Evolutionary conservation across 768 basidiomycete species (phyloP).

Genomic region (Mrakia frigida): DNA sequence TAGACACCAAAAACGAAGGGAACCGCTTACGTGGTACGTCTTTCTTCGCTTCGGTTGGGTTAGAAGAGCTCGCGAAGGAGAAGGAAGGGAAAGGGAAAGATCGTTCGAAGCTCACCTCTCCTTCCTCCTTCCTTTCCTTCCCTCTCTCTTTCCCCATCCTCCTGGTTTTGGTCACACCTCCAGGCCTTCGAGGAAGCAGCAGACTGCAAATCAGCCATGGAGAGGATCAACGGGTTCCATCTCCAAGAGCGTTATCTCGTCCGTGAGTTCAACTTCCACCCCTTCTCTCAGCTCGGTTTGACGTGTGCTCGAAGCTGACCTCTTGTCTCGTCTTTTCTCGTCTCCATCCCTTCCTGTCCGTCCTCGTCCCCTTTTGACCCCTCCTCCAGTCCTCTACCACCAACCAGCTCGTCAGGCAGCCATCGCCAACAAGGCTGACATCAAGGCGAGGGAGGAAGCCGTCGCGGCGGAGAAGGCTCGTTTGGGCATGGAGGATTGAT

Average conservation of each 20-base stretch:
- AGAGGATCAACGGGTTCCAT: constrained; percentile 32
- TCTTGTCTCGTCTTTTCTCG: too few species aligned
- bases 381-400: constrained; percentile 26
- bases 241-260: constrained; percentile 32
- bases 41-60: not conserved
- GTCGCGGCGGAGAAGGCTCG: constrained; percentile 32
- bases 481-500: constrained; percentile 29
- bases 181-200: constrained; percentile 30
- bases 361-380: not conserved
- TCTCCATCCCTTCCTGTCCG: not conserved
- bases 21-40: constrained; percentile 32
- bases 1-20: constrained; percentile 32
- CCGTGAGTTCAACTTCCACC: constrained; percentile 5
- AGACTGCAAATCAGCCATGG: constrained; percentile 32
- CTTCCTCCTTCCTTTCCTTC: not conserved
- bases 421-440: constrained; percentile 28
- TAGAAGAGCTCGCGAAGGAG: too few species aligned
- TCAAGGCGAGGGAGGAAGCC: constrained; percentile 30
- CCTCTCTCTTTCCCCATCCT: not conserved
- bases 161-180: too few species aligned
- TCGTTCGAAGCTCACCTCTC: not conserved
- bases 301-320: too few species aligned
- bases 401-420: constrained; percentile 30
- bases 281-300: not conserved
- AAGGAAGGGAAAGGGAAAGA: too few species aligned